These are phyloP conservation scores for Staphylotrichum longicolle DNA, from an alignment of 495 filamentous ascomycete species.

Conservation along the genomic window DNA sequence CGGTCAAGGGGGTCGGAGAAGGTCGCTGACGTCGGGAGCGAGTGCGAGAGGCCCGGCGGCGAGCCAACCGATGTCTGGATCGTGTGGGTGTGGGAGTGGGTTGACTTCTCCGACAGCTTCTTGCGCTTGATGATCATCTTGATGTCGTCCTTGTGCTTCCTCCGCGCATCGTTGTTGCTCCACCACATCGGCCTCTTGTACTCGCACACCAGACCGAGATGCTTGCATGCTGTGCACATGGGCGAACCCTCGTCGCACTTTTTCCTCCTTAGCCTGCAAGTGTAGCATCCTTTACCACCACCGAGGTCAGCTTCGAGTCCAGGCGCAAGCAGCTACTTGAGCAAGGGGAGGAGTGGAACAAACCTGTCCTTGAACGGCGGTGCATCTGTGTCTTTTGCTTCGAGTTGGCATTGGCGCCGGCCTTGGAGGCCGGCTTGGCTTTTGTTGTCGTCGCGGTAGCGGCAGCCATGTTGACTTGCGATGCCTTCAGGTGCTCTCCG, in stretches of 20 bases:
- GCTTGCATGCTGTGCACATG: constrained; percentile 81
- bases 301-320: constrained; percentile 32
- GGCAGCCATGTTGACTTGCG: constrained; percentile 57
- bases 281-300: constrained; percentile 78
- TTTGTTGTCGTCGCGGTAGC: constrained; percentile 50
- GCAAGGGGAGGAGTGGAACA: constrained; percentile 32
- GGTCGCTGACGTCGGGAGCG: constrained; percentile 74
- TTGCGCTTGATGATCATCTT: constrained; percentile 97
- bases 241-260: constrained; percentile 96
- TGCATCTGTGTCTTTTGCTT: constrained; percentile 79
- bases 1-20: constrained; percentile 70
- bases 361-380: constrained; percentile 89
- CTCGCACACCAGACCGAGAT: constrained; percentile 83
- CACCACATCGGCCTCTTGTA: constrained; percentile 98
- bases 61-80: constrained; percentile 58
- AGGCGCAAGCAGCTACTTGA: background rate
- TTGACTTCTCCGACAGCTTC: constrained; percentile 83
- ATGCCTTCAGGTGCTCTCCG: constrained; percentile 50
- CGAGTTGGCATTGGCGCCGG: constrained; percentile 51
- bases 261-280: constrained; percentile 90
- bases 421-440: constrained; percentile 53
- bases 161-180: constrained; percentile 83
- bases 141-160: constrained; percentile 86
- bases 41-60: constrained; percentile 78
- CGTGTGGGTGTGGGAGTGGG: constrained; percentile 39